Evolutionary conservation across 176 grass and related monocot species (phyloP).

Genomic region (Dendrocalamus sinicus): DNA sequence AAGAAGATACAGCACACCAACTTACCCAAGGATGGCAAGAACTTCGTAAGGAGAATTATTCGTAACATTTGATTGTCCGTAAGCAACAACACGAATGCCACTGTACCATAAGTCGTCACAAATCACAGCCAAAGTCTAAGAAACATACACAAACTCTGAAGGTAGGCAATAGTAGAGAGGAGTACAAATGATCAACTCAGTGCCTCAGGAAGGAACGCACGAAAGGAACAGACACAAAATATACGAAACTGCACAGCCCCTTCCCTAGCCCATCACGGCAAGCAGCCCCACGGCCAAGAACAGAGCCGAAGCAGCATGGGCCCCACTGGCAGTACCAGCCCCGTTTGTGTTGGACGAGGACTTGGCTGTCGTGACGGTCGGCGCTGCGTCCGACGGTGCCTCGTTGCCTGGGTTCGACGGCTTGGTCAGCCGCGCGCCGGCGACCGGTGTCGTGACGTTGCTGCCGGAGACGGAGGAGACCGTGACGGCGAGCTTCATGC

Average conservation of each 20-base stretch:
- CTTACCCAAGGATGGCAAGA: too few relatives aligned
- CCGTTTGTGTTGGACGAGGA: slow-evolving; percentile 22
- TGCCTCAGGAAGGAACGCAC: background rate
- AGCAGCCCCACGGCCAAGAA: slow-evolving; percentile 19
- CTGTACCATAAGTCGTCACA: background rate
- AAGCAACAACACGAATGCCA: background rate
- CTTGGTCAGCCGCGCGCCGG: slow-evolving; percentile 1
- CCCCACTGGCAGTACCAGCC: background rate
- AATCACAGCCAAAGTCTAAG: background rate
- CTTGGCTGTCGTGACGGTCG: slow-evolving; percentile 23
- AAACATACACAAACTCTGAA: background rate
- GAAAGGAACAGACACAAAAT: background rate
- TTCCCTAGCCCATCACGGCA: slow-evolving; percentile 50
- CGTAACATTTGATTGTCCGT: background rate
- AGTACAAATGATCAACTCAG: background rate
- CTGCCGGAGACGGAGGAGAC: slow-evolving; percentile 37
- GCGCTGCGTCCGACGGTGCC: slow-evolving; percentile 14
- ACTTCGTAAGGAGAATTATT: background rate
- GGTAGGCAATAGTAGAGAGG: background rate
- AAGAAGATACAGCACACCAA: too few relatives aligned
- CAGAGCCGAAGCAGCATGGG: slow-evolving; percentile 10
- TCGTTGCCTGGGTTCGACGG: slow-evolving; percentile 35
- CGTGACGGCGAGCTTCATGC: slow-evolving; percentile 74
- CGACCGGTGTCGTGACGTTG: background rate
- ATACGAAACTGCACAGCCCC: slow-evolving; percentile 40